Base-by-base conservation (phyloP, 2,329 filamentous ascomycete species). In the Claviceps maximensis region DNA sequence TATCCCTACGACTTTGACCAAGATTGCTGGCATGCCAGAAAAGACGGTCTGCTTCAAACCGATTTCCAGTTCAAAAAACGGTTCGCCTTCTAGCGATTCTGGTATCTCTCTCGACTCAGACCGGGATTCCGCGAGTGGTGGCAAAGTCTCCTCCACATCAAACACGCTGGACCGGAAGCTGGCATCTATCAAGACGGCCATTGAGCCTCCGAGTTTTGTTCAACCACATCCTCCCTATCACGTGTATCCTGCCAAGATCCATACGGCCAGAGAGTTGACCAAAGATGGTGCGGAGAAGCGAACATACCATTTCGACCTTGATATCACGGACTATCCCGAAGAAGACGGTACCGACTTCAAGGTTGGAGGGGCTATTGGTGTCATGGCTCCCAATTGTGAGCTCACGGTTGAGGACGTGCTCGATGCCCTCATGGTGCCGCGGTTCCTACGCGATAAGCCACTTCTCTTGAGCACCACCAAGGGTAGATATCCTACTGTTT, bases 221-320 rank as follows among this genome's bases (percentile, higher is more conserved):
- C 89, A 95, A 66, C 93, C 93, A 27, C 93, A 98, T 67, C 89
- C 89, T 53, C 93, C 93, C 0, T 93, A 95, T 69, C 78, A 91
- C 59, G 89, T 97, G 56, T 95, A 87, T 69, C 86, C 89, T 1
- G 90, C 91, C n/a, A 88, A 83, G 58, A 80, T 98, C 47, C 85
- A 89, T 69, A 83, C 83, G 61, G 81, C 89, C 2, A 84, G 93
- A 53, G 89, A 95, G 69, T 73, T 98, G 65, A 98, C 93, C 13
- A 86, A 82, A 65, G 75, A 80, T 25, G 91, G 91, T 23, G 93
- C 93, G 5, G 89, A 95, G 74, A 98, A 98, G 79, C 80, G 91
- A 56, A 98, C 93, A 0, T 95, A 91, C 67, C 93, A 98, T 69
- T 97, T 97, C 62, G 93, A 97, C 62, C 81, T 98, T 46, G 93